Evolutionary conservation across 1,139 yeast genomes (phyloP).

Genomic region (Yamadazyma jaroonii): DNA sequence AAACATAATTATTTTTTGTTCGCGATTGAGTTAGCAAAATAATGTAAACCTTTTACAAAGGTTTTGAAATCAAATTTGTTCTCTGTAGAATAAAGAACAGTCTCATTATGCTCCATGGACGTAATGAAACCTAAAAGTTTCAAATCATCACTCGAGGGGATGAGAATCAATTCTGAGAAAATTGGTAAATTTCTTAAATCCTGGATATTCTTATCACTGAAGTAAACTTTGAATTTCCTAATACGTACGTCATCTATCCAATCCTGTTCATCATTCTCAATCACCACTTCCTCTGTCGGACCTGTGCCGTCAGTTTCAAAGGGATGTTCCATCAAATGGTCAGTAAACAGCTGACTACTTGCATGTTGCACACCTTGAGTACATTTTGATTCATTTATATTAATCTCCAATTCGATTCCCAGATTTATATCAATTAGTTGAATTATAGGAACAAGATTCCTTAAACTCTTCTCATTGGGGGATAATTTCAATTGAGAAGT

Average conservation of each 20-base stretch:
- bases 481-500: constrained; percentile 19
- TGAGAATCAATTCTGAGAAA: constrained; percentile 5
- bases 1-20: constrained; percentile 5
- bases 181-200: constrained; percentile 2
- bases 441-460: constrained; percentile 19
- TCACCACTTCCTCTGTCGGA: not conserved
- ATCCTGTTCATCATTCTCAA: not conserved
- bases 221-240: constrained; percentile 6
- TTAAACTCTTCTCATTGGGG: constrained; percentile 15
- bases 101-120: not conserved
- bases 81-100: not conserved
- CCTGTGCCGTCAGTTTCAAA: not conserved
- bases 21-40: constrained; percentile 4
- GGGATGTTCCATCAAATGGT: not conserved
- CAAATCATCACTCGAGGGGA: not conserved
- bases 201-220: constrained; percentile 2
- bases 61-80: constrained; percentile 3
- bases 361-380: too few species aligned
- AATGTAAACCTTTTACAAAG: constrained; percentile 5
- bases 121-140: constrained; percentile 5
- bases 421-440: constrained; percentile 13
- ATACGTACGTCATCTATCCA: constrained; percentile 5
- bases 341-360: not conserved
- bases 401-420: constrained; percentile 9
- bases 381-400: constrained; percentile 1